Base-by-base conservation (phyloP, 148 eudicot species). In the Tetragonia tetragonoides region DNA sequence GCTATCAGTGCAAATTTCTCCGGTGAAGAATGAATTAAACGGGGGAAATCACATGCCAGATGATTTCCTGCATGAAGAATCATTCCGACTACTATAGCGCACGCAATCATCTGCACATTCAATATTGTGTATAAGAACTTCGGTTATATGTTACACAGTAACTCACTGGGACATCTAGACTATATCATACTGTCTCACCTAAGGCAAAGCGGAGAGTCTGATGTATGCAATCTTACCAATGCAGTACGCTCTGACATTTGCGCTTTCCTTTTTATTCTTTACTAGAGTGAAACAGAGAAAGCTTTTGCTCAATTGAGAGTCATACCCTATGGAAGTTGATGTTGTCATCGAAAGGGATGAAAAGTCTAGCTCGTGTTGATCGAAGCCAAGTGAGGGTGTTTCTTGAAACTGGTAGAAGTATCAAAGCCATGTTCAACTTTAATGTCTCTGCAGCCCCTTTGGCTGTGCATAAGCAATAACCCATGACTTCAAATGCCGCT, bases 391-490 rank as follows among this genome's bases (percentile, higher is more conserved):
- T 95, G 37, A 93, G 80, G 21, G 85, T 89, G 68, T 95, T 95
- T 34, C 99, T 86, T 61, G 97, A 93, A 77, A 95, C 97, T 4
- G 97, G 97, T 37, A 95, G 69, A 18, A 95, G 91, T 56, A 95
- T 88, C 75, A 95, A 83, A 65, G 99, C 99, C 99, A 95, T 95
- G 84, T 95, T 95, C 38, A 95, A 81, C 83, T 95, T 95, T 38
- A 95, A 82, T 5, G 97, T 95, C 86, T 95, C 99, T 0, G 97
- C 99, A 8, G 97, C 99, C 15, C 99, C 99, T 84, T 95, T 95
- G 64, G 99, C 99, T 0, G 93, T 93, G 54, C 97, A 83, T 49
- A 93, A 37, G 78, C 99, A 95, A 75, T 95, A 90, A 44, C 99
- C 99, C 97, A 95, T 95, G 23, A 90, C 87, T 4, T 89, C 84